phyloP scores from a whole-genome alignment of 805 yeast genomes.

The Candida easanensis region DNA sequence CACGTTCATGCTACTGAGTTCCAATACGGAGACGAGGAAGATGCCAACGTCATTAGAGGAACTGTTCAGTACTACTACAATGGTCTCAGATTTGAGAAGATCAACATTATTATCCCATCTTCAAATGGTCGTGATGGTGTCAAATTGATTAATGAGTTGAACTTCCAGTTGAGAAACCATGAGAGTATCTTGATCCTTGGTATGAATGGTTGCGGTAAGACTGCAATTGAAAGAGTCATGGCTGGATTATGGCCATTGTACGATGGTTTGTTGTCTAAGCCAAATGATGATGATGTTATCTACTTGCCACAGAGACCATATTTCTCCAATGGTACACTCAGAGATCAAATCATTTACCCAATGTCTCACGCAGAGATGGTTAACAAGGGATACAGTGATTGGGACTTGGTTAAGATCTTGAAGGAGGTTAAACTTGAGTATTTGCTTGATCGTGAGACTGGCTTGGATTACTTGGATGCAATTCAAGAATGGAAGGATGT shows the following conservation, averaged over 20 bases:
- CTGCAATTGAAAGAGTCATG: conserved; percentile 76
- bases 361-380: conserved; percentile 74
- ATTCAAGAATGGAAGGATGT: conserved; percentile 81
- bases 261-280: conserved; percentile 77
- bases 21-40: conserved; percentile 37
- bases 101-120: conserved; percentile 80
- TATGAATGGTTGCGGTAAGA: conserved; percentile 87
- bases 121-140: conserved; percentile 56
- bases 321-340: conserved; percentile 75
- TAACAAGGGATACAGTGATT: conserved; percentile 67
- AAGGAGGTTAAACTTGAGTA: conserved; percentile 79
- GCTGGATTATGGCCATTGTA: conserved; percentile 93
- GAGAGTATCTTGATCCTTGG: conserved; percentile 80
- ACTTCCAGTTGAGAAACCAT: conserved; percentile 47
- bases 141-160: conserved; percentile 58
- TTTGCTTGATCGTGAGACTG: conserved; percentile 61
- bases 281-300: conserved; percentile 63
- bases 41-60: conserved; percentile 62
- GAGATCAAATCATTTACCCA: conserved; percentile 92
- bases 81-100: conserved; percentile 80
- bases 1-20: conserved; percentile 64
- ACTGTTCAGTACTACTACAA: conserved; percentile 73
- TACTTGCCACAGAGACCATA: conserved; percentile 87
- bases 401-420: conserved; percentile 61
- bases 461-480: conserved; percentile 42